Conservation (phyloP, 139 green algal genomes). For the Tetradesmus obliquus region DNA sequence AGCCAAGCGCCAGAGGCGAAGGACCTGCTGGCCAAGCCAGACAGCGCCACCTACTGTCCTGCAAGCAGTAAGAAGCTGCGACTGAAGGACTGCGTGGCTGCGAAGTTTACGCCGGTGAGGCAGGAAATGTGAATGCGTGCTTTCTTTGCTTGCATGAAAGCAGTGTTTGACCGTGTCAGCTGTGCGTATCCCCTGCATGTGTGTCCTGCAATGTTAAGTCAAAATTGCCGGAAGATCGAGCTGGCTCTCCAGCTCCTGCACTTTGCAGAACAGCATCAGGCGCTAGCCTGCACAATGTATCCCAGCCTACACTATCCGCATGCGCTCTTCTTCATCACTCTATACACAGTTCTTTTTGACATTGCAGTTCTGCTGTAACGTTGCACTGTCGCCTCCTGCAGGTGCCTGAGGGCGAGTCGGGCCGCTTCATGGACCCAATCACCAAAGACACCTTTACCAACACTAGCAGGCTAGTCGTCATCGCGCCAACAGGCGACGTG, state of each 20-base stretch:
- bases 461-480: conserved; percentile 78
- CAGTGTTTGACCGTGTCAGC: too few relatives aligned
- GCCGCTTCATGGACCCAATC: conserved; percentile 88
- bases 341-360: too few relatives aligned
- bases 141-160: not conserved
- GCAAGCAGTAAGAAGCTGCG: conserved; percentile 84
- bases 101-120: conserved; percentile 74
- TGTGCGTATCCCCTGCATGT: too few relatives aligned
- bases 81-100: conserved; percentile 78
- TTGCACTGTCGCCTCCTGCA: not conserved
- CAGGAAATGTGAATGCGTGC: conserved; percentile 56
- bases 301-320: too few relatives aligned
- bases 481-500: conserved; percentile 88
- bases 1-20: conserved; percentile 63
- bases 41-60: conserved; percentile 82
- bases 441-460: conserved; percentile 91
- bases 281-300: too few relatives aligned
- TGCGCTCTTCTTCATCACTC: too few relatives aligned
- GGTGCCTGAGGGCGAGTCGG: conserved; percentile 28
- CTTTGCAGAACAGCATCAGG: too few relatives aligned
- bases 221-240: too few relatives aligned
- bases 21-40: conserved; percentile 74
- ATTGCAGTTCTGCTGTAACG: not conserved
- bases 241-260: too few relatives aligned
- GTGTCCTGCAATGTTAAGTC: too few relatives aligned